phyloP scores from a whole-genome alignment of 2,329 filamentous ascomycete species.

The Zasmidium cellare region DNA sequence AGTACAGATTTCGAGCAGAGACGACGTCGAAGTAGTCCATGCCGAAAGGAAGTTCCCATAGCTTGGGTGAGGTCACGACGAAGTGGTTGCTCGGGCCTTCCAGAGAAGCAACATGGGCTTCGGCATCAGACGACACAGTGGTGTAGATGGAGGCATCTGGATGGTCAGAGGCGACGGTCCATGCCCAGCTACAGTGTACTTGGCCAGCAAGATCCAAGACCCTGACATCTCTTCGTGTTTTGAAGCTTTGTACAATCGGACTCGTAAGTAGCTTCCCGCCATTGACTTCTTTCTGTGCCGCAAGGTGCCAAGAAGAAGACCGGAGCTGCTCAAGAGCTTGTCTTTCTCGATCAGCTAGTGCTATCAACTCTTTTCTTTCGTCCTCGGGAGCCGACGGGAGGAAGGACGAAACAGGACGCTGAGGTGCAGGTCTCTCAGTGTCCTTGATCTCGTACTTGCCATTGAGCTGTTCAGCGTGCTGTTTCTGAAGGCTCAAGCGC shows the following conservation, averaged over 20 bases:
- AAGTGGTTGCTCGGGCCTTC: constrained; percentile 86
- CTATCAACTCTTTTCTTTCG: constrained; percentile 34
- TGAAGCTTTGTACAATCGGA: constrained; percentile 46
- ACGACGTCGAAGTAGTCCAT: constrained; percentile 87
- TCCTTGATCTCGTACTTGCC: constrained; percentile 78
- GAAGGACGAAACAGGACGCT: constrained; percentile 48
- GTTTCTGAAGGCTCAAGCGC: constrained; percentile 69
- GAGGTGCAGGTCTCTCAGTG: constrained; percentile 42
- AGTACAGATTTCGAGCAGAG: constrained; percentile 83
- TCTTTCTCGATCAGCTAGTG: constrained; percentile 67
- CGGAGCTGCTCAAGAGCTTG: constrained; percentile 73
- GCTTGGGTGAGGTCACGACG: constrained; percentile 72
- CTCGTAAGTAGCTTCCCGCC: constrained; percentile 61
- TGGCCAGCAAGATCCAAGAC: constrained; percentile 88
- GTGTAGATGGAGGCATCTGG: constrained; percentile 86
- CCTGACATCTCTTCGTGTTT: constrained; percentile 50
- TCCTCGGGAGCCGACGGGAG: constrained; percentile 40
- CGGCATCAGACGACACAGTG: constrained; percentile 50
- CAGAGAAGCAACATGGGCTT: constrained; percentile 58
- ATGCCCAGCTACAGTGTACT: constrained; percentile 88
- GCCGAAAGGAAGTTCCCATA: constrained; percentile 82
- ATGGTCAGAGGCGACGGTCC: constrained; percentile 85
- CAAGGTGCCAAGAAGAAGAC: constrained; percentile 61
- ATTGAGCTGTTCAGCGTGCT: constrained; percentile 77
- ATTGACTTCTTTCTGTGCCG: constrained; percentile 61